Conservation (phyloP, 108 stramenopile genomes). For the Conticribra weissflogii region DNA sequence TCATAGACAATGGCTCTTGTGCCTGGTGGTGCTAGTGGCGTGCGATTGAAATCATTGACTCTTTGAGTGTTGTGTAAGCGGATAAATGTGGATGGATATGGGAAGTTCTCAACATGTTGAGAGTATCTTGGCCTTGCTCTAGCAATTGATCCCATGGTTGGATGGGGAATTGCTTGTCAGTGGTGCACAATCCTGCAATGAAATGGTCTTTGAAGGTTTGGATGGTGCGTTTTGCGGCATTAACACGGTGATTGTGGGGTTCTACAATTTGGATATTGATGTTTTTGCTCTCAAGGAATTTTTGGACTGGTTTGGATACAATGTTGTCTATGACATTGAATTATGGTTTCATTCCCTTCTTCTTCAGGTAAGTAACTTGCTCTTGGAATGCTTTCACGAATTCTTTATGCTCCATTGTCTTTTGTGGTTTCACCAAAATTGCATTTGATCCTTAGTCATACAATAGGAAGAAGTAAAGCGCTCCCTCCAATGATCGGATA, state of each 20-base stretch:
- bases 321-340: constrained; percentile 4
- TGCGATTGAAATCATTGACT: constrained; percentile 10
- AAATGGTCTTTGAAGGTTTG: constrained; percentile 24
- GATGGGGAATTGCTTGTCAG: constrained; percentile 33
- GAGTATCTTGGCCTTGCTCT: constrained; percentile 12
- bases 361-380: neutral
- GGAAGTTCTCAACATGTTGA: constrained; percentile 45
- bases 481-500: neutral
- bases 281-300: neutral
- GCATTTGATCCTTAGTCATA: neutral
- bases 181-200: constrained; percentile 12
- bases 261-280: constrained; percentile 17
- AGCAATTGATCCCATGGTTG: constrained; percentile 41
- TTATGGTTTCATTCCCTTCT: neutral
- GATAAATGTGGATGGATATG: constrained; percentile 46
- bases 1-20: constrained; percentile 7
- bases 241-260: constrained; percentile 14
- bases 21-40: constrained; percentile 1
- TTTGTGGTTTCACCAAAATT: neutral
- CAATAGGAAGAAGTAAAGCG: neutral
- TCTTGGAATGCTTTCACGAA: neutral
- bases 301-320: neutral
- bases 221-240: constrained; percentile 22
- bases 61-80: constrained; percentile 27
- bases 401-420: neutral